These are phyloP conservation scores for Borealophlyctis nickersoniae DNA, from an alignment of 192 early-diverging fungal genomes.

Conservation along the genomic window DNA sequence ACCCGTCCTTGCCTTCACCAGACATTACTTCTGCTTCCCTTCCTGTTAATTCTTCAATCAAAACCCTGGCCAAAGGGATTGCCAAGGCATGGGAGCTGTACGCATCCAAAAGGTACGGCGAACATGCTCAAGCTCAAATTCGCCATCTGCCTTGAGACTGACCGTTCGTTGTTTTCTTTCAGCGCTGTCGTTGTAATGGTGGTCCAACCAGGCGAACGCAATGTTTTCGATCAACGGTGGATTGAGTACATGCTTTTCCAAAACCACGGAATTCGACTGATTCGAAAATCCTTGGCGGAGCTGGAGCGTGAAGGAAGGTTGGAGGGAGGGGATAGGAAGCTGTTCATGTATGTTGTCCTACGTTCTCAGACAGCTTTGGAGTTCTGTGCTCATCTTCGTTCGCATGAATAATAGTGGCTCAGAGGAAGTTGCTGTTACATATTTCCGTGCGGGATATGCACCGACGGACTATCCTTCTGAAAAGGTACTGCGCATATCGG, in stretches of 20 bases:
- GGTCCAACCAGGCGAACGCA: constrained; percentile 88
- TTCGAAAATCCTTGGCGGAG: constrained; percentile 68
- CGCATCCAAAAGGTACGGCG: constrained; percentile 37
- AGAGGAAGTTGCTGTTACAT: constrained; percentile 79
- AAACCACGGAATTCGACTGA: constrained; percentile 59
- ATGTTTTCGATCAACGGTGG: constrained; percentile 89
- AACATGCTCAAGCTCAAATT: too few species aligned
- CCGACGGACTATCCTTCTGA: constrained; percentile 81
- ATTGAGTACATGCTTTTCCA: constrained; percentile 71
- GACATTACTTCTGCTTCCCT: constrained; percentile 26
- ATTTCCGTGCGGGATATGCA: constrained; percentile 88
- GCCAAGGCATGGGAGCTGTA: constrained; percentile 65
- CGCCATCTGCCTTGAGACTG: background rate
- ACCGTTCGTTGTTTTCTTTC: constrained; percentile 28
- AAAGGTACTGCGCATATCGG: constrained; percentile 47
- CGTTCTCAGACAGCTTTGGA: background rate
- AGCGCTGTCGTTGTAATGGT: constrained; percentile 82
- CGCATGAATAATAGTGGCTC: constrained; percentile 44
- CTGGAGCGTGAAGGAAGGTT: constrained; percentile 60
- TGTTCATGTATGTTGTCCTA: constrained; percentile 63
- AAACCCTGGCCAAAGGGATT: constrained; percentile 69
- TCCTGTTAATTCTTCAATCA: constrained; percentile 63
- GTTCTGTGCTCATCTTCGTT: background rate
- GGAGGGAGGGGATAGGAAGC: constrained; percentile 49
- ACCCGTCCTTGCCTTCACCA: constrained; percentile 20